Evolutionary conservation across 768 basidiomycete species (phyloP).

Genomic region (Melanogaster broomeanus): DNA sequence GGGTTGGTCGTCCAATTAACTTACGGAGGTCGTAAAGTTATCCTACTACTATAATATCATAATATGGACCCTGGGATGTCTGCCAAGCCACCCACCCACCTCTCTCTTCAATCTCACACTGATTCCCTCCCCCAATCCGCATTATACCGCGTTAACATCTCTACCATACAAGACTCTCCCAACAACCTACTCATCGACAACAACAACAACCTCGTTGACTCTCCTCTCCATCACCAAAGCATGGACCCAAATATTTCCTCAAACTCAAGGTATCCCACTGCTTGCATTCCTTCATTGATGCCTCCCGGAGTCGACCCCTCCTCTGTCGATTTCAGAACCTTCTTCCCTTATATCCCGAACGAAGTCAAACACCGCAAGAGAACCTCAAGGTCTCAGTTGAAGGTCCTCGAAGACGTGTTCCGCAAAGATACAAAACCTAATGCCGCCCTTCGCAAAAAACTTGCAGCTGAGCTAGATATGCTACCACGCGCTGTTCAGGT

Average conservation of each 20-base stretch:
- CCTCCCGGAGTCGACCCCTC: constrained; percentile 59
- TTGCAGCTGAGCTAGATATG: constrained; percentile 87
- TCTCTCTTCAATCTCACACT: constrained; percentile 36
- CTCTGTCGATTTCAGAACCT: constrained; percentile 76
- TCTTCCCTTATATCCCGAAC: constrained; percentile 87
- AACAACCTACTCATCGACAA: constrained; percentile 13
- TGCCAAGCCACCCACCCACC: constrained; percentile 39
- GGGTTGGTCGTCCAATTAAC: constrained; percentile 9
- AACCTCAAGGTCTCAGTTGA: constrained; percentile 86
- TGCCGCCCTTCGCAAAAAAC: constrained; percentile 71
- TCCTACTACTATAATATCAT: constrained; percentile 23
- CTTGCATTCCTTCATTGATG: constrained; percentile 49
- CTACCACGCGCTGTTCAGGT: constrained; percentile 95
- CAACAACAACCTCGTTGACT: background rate
- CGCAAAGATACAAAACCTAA: constrained; percentile 91
- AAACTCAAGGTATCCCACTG: constrained; percentile 34
- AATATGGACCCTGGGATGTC: constrained; percentile 32
- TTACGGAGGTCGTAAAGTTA: constrained; percentile 9
- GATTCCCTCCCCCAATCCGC: constrained; percentile 15
- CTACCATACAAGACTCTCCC: constrained; percentile 2
- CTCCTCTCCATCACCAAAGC: constrained; percentile 16
- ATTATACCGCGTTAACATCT: constrained; percentile 22
- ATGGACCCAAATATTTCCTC: constrained; percentile 27
- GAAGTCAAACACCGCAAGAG: constrained; percentile 94
- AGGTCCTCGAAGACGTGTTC: constrained; percentile 87